Conservation (phyloP, 768 basidiomycete species). For the Sporobolomyces pararoseus region DNA sequence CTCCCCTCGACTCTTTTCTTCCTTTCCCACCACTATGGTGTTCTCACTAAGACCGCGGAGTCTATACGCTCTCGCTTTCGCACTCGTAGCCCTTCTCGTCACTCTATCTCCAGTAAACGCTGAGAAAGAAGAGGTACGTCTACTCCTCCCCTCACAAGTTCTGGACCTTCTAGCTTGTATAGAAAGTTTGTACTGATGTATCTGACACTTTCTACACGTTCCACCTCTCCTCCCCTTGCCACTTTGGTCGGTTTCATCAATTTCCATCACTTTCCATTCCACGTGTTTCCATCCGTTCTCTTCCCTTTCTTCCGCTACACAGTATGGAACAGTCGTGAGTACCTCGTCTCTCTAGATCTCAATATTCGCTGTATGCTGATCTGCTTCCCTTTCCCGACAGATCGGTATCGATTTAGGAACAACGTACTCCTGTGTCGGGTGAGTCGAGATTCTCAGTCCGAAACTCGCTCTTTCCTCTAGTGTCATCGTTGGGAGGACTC, state of each 20-base stretch:
- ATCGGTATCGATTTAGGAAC: constrained; percentile 45
- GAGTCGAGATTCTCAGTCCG: constrained; percentile 48
- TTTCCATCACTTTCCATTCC: not conserved
- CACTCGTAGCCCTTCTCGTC: constrained; percentile 31
- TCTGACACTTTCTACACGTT: not conserved
- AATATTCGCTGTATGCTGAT: not conserved
- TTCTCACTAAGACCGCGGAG: constrained; percentile 13
- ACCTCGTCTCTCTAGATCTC: fast-evolving
- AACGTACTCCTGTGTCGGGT: constrained; percentile 96
- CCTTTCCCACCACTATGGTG: not conserved
- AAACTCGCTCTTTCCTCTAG: constrained; percentile 2
- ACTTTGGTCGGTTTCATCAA: not conserved
- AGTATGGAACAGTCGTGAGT: constrained; percentile 41
- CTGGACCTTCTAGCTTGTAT: not conserved
- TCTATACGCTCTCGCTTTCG: constrained; percentile 26
- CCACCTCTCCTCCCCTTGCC: not conserved
- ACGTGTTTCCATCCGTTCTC: not conserved
- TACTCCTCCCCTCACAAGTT: not conserved
- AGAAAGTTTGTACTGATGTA: not conserved
- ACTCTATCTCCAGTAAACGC: constrained; percentile 24
- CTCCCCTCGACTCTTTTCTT: not conserved
- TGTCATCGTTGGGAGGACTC: no score
- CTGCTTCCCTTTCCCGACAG: not conserved
- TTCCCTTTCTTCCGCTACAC: not conserved
- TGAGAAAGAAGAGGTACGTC: constrained; percentile 38